These are phyloP conservation scores for Diaporthe vaccinii DNA, from an alignment of 2,329 filamentous ascomycete species.

Conservation along the genomic window DNA sequence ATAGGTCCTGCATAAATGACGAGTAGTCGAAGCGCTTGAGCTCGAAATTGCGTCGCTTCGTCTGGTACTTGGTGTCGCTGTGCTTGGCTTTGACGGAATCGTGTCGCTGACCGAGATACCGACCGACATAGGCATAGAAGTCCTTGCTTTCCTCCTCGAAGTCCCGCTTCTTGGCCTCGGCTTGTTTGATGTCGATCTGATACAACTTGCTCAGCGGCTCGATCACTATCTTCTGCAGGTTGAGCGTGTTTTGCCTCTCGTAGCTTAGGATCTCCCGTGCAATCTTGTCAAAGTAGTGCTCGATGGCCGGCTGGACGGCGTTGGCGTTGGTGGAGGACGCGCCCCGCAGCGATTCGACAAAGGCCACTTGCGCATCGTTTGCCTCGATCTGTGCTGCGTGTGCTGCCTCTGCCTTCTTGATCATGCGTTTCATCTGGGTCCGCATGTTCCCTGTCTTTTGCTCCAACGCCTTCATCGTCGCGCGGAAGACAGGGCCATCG, in stretches of 20 bases:
- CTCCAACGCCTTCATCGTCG: conserved; percentile 95
- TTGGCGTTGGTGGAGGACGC: conserved; percentile 93
- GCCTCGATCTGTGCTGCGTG: conserved; percentile 83
- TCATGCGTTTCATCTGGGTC: conserved; percentile 92
- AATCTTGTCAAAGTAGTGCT: conserved; percentile 98
- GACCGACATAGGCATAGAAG: conserved; percentile 94
- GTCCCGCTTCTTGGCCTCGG: conserved; percentile 95
- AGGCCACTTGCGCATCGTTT: conserved; percentile 86
- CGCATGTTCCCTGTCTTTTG: conserved; percentile 98
- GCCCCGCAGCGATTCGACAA: conserved; percentile 89
- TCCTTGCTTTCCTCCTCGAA: conserved; percentile 99
- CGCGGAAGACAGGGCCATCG: conserved; percentile 94
- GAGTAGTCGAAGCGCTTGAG: conserved; percentile 99
- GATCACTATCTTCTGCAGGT: conserved; percentile 93
- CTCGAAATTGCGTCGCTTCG: conserved; percentile 93
- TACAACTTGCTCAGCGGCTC: conserved; percentile 94
- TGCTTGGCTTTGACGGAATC: conserved; percentile 98
- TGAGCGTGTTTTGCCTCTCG: conserved; percentile 84
- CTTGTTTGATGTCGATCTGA: conserved; percentile 96
- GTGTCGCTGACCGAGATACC: conserved; percentile 95
- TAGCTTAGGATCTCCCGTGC: conserved; percentile 90
- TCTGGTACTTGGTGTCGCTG: conserved; percentile 96
- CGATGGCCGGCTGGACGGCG: conserved; percentile 94
- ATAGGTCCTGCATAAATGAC: conserved; percentile 99
- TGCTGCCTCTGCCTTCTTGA: conserved; percentile 93